Conservation (phyloP, 371 early-diverging fungal species). For the Smittium culicis region DNA sequence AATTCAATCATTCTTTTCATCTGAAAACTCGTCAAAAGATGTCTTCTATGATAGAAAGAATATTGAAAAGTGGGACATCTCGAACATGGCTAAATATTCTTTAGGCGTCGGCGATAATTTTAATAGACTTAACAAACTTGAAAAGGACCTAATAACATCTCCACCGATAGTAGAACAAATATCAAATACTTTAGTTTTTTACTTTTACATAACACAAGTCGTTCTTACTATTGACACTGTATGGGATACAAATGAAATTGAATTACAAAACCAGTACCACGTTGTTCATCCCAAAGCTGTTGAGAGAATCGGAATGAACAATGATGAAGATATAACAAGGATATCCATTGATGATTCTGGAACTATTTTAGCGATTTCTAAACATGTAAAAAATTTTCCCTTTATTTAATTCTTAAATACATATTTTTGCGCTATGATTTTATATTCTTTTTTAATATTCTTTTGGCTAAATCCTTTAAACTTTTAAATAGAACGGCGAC, state of each 20-base stretch:
- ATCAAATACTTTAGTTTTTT: background rate
- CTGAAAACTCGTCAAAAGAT: background rate
- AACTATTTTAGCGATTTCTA: background rate
- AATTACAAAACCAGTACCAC: background rate
- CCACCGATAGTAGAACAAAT: background rate
- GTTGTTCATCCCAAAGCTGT: background rate
- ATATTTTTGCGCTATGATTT: too few species aligned
- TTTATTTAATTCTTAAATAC: too few species aligned
- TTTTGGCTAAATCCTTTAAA: too few species aligned
- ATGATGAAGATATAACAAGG: background rate
- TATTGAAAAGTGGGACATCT: background rate
- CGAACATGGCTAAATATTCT: background rate
- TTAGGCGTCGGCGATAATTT: constrained; percentile 4
- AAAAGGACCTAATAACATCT: background rate
- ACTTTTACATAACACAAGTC: constrained; percentile 9
- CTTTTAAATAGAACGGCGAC: background rate
- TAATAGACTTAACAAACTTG: background rate
- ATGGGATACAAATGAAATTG: background rate
- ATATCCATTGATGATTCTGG: constrained; percentile 9
- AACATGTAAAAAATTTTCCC: background rate
- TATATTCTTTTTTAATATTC: too few species aligned
- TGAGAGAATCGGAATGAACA: background rate
- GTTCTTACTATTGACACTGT: constrained; percentile 9
- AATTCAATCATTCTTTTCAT: background rate
- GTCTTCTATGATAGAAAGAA: background rate